phyloP scores from a whole-genome alignment of 2,329 filamentous ascomycete genomes.

The Basipetospora chlamydospora region DNA sequence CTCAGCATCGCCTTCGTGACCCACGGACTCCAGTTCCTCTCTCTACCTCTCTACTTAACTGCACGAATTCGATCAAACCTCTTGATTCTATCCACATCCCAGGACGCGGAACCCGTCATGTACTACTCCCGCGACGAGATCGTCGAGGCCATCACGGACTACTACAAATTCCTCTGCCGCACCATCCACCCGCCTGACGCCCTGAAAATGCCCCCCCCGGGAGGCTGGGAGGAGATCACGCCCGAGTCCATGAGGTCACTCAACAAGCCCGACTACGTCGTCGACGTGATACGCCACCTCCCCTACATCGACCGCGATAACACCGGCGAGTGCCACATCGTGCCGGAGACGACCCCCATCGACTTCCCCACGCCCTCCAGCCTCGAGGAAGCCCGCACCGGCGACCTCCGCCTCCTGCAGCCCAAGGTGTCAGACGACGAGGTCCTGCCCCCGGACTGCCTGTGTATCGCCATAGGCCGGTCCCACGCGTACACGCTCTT shows the following conservation, averaged over 20 bases:
- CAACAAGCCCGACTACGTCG: constrained; percentile 6
- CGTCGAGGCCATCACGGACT: constrained; percentile 69
- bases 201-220: not conserved
- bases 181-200: constrained; percentile 29
- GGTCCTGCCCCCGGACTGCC: constrained; percentile 6
- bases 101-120: too few species aligned
- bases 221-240: constrained; percentile 8
- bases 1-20: too few species aligned
- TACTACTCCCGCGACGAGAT: constrained; percentile 80
- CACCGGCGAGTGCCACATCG: not conserved
- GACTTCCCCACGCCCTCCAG: constrained; percentile 5
- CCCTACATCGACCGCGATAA: constrained; percentile 6
- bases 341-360: constrained; percentile 3
- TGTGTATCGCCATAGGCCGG: constrained; percentile 6
- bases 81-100: too few species aligned
- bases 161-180: constrained; percentile 68
- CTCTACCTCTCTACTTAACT: too few species aligned
- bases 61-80: too few species aligned
- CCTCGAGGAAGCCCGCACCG: too few species aligned
- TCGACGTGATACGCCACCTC: constrained; percentile 9
- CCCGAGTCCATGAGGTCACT: constrained; percentile 6
- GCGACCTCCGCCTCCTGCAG: too few species aligned
- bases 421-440: not conserved
- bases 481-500: not conserved
- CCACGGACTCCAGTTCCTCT: too few species aligned